Base-by-base conservation (phyloP, 495 filamentous ascomycete species). In the Penicillium atrosanguineum region DNA sequence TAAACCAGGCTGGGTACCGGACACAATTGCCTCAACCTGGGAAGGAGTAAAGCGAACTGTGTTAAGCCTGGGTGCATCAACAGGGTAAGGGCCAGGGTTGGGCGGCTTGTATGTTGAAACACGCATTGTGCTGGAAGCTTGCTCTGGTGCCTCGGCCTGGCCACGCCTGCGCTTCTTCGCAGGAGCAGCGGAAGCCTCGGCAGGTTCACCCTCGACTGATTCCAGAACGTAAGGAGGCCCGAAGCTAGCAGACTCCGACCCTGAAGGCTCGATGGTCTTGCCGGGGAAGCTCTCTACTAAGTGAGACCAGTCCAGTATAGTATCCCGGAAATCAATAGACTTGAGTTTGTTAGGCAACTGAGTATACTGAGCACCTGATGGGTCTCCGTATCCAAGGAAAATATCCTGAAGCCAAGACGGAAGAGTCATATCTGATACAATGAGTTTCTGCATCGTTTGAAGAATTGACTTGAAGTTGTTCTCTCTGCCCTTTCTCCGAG, bases 391-490 rank as follows among this genome's bases (percentile, higher is more conserved):
- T 7, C 94, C 94, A 15, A 99, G 79, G 73, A 99, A 97, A 7
- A 97, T 92, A 49, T 97, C 94, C 61, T 95, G 90, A 28, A 99
- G 75, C 94, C 94, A 99, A 12, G 87, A 80, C 3, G 95, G 91
- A 38, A 96, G 81, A 7, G 89, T 85, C 21, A 95, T 84, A 54
- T 96, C 88, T 2, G 91, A 90, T 25, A 96, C 79, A 5, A 90
- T 86, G 23, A 99, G 81, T 44, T 84, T 88, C 62, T 86, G 86
- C 64, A 99, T 94, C 0, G 91, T 95, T 53, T 96, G 88, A 16
- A 99, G 76, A 18, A 97, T 86, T 9, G 91, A 85, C 62, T 90
- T 97, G 81, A 97, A 99, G 68, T 97, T 99, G 67, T 99, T 99
- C 65, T 97, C 95, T 42, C 91, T 79, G 16, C 88, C 86, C 67